These are phyloP conservation scores for Aspergillus sp. DNA, from an alignment of 2,329 filamentous ascomycete species.

Conservation along the genomic window DNA sequence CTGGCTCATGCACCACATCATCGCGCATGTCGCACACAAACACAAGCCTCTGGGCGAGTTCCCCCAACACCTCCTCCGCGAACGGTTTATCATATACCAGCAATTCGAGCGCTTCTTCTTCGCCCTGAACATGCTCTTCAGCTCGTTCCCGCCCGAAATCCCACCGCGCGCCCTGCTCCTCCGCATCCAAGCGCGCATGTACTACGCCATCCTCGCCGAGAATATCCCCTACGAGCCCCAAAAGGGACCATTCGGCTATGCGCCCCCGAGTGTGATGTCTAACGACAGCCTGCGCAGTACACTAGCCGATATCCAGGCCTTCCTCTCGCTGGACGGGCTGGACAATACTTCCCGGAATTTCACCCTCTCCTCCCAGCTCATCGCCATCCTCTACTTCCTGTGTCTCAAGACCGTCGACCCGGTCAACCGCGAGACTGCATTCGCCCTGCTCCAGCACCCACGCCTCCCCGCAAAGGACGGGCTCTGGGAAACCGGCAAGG, in stretches of 20 bases:
- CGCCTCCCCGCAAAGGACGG: constrained; percentile 20
- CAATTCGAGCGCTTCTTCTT: constrained; percentile 7
- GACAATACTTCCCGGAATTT: constrained; percentile 14
- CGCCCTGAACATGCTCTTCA: background rate
- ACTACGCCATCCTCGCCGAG: constrained; percentile 15
- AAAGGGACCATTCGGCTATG: background rate
- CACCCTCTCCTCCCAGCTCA: constrained; percentile 24
- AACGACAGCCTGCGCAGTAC: background rate
- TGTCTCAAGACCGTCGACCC: constrained; percentile 21
- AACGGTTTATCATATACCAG: constrained; percentile 11
- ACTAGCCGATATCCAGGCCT: background rate
- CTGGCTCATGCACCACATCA: constrained; percentile 21
- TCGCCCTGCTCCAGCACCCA: constrained; percentile 19
- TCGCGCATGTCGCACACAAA: constrained; percentile 12
- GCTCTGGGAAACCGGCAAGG: constrained; percentile 23
- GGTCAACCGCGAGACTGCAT: constrained; percentile 10
- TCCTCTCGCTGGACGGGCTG: background rate
- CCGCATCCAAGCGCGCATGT: constrained; percentile 16
- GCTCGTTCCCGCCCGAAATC: background rate
- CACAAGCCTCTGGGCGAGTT: background rate
- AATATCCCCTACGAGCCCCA: constrained; percentile 1
- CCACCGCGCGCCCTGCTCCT: constrained; percentile 8
- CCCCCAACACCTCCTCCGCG: constrained; percentile 7
- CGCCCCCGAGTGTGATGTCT: background rate
- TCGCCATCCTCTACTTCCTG: constrained; percentile 25